Evolutionary conservation across 768 basidiomycete genomes (phyloP), one percentile per base, ranked within the genome.

Genomic region (Serendipita vermifera): DNA sequence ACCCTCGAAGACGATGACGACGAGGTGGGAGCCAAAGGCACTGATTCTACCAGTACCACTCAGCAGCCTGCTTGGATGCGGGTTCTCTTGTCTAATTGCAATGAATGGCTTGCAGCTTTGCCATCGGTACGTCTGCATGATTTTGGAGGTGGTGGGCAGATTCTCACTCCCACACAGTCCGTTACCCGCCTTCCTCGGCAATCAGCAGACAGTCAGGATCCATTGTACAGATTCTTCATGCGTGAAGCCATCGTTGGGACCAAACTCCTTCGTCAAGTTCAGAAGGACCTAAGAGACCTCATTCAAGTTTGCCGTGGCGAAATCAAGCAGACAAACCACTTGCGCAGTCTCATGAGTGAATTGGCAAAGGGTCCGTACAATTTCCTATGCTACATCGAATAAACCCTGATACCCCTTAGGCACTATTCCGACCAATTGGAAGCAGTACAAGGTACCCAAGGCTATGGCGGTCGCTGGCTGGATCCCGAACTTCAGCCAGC

Each of bases 31-130:
- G 70, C 79, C 20, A 85, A 84, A 64, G 73, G 78, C 17, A 78
- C 81, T 60, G 69, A 79, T 1, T 77, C 82, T 2, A 22, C 46
- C 17, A 51, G 22, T 31, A 24, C 15, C 5, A 54, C 59, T 1
- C 81, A 85, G 56, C 86, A 88, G 64, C 93, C 94, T 20, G 87
- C 85, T 1, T 99, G 94, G 94, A 98, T 98, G 94, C 79, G 86
- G 31, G 75, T 78, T 17, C 72, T 97, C 36, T 74, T 83, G 51
- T 83, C 86, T 55, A 82, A 88, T 36, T 88, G 90, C 65, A 75
- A 78, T 36, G 87, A 88, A 65, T 94, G 92, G 90, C 75, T 92
- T 51, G 71, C 70, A 2, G 75, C 79, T 54, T 67, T 98, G 3
- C 94, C 93, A 33, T 68, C 75, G 38, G 92, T 91, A 64, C 63